A percentile compares a stretch with the other conserved stretches of the same genome.
Conservation (phyloP, 257 asterid genomes). For the Solanum arcanum region DNA sequence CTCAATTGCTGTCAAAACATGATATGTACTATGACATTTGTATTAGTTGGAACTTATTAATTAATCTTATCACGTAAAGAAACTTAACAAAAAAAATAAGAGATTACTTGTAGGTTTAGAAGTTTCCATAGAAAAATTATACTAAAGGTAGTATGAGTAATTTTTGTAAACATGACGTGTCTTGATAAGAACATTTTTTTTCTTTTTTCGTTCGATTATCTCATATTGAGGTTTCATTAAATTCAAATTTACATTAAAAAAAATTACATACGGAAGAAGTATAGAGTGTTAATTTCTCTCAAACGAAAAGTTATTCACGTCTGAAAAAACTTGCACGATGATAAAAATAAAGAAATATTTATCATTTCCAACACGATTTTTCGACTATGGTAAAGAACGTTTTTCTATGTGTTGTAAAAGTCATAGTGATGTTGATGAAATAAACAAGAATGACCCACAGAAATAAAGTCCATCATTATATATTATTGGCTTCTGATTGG, state of each 20-base stretch:
- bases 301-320: neutral
- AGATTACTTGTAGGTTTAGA: neutral
- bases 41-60: neutral
- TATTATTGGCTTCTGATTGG: neutral
- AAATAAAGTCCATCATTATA: neutral
- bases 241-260: neutral
- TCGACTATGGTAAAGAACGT: neutral
- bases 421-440: neutral
- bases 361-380: neutral
- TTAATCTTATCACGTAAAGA: neutral
- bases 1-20: neutral
- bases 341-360: neutral
- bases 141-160: neutral
- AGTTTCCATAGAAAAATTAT: neutral
- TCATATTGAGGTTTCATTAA: neutral
- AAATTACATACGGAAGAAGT: fast-evolving
- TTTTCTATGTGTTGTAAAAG: neutral
- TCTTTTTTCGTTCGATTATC: no score
- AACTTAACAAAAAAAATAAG: neutral
- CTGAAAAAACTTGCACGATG: neutral
- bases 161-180: neutral
- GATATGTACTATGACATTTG: neutral
- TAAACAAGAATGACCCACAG: neutral
- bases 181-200: neutral
- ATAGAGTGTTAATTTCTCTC: neutral